Evolutionary conservation across 768 basidiomycete genomes (phyloP), one percentile per base, ranked within the genome.

Genomic region (Rubroboletus satanas): DNA sequence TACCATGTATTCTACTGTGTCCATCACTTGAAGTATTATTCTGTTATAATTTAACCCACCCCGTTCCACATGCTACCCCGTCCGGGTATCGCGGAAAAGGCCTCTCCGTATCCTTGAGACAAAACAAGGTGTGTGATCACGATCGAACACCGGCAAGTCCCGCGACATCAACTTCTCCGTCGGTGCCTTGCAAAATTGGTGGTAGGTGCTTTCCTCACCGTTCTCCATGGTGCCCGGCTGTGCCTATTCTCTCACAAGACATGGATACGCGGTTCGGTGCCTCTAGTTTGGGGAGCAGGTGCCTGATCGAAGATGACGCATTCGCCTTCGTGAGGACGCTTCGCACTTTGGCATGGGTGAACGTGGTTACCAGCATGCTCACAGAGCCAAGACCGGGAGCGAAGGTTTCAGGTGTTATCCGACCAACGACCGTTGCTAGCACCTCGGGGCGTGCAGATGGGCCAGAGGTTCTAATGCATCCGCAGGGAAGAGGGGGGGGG

Each of bases 121-220:
- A 38, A 51, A 51, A 60, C 37, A 36, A 54, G 42, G 37, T 37
- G 35, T 46, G 35, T 46, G 43, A 58, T 66, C 64, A 39, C 38
- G 58, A 67, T 67, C 58, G 48, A 53, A 26, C 43, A 18, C 56
- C 66, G 65, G 66, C 61, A 66, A 62, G 28, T 51, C 15, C 66
- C 66, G 66, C 45, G 4, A 35, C 44, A n/a, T 58, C 36, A 23
- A 33, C 53, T 56, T 49, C 52, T 52, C 56, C 62, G 58, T 61
- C 59, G 61, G 64, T 65, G 61, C 64, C 64, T 66, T 39, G 53
- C 28, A 52, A 38, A 49, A 56, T 56, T 14, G 45, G 43, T 15
- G 49, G 51, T 11, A 21, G n/a, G n/a, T n/a, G n/a, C n/a, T 49
- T 37, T 17, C 11, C 5, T 31, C 35, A 18, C 17, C 14, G 14